Base-by-base conservation (phyloP, 257 asterid species). In the Scutellaria barbata region DNA sequence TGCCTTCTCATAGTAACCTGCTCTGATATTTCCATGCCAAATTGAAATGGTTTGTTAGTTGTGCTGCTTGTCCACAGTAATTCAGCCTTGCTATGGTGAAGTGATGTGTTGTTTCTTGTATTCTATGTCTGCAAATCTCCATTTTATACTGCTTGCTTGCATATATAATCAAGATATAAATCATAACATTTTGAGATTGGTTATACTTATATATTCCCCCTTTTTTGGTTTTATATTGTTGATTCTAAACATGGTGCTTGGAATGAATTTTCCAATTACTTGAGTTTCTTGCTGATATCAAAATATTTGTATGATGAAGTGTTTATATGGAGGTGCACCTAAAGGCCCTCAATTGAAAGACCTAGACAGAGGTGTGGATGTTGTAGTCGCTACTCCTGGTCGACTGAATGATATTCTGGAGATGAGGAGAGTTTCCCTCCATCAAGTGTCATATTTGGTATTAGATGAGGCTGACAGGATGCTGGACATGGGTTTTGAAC, bases 401-500 rank as follows among this genome's bases (percentile, higher is more conserved):
- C 95, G 98, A 16, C 73, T 92, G 86, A 92, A 92, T 81, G 98
- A 90, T 75, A 89, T 92, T 79, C 81, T 92, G 83, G 96, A 92
- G 82, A 90, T 88, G 91, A 77, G 77, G 81, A 81, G 92, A 81
- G 76, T 87, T 76, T 85, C 84, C 78, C 96, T 94, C 77, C 70
- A 85, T 66, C 98, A 90, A 81, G 84, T 90, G 74, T 86, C 97
- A 13, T 94, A 89, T 78, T 73, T 94, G 90, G 98, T 94, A 71
- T 77, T 94, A 16, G 98, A 94, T 63, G 98, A 94, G 83, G 98
- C 98, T 22, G 98, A 94, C 64, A 87, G 98, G 64, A 94, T 94
- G 98, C 86, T 94, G 76, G 98, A 94, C 88, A 94, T 94, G 98
- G 98, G 98, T 22, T 92, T 92, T 67, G 98, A 92, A 82, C 98